Conservation (phyloP, 768 basidiomycete genomes). For the Suillus paluster region DNA sequence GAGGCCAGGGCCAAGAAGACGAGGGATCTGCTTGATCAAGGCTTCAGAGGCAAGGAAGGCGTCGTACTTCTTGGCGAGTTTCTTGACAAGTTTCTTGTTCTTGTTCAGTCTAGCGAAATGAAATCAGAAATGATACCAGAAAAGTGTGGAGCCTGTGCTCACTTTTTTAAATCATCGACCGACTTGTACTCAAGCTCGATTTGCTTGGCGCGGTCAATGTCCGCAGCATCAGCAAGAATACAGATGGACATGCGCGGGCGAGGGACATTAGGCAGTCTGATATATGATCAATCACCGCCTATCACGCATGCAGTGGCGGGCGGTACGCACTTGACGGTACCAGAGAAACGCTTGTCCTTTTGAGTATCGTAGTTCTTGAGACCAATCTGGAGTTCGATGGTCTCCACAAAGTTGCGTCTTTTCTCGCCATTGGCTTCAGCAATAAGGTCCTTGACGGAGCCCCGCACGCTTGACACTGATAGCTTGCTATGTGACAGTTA, state of each 20-base stretch:
- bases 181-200: slow-evolving; percentile 99
- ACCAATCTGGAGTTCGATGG: slow-evolving; percentile 94
- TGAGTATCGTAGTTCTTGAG: slow-evolving; percentile 99
- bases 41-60: slow-evolving; percentile 97
- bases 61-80: slow-evolving; percentile 99
- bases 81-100: slow-evolving; percentile 99
- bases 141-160: slow-evolving; percentile 24
- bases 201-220: slow-evolving; percentile 98
- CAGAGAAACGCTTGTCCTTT: slow-evolving; percentile 99
- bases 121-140: slow-evolving; percentile 4
- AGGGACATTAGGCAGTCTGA: slow-evolving; percentile 92
- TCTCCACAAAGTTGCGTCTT: slow-evolving; percentile 94
- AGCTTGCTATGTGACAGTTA: slow-evolving; percentile 66
- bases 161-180: slow-evolving; percentile 99
- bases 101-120: slow-evolving; percentile 83
- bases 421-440: slow-evolving; percentile 84
- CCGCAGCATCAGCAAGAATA: slow-evolving; percentile 98
- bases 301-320: neutral
- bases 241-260: slow-evolving; percentile 99
- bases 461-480: slow-evolving; percentile 99
- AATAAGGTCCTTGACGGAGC: slow-evolving; percentile 91
- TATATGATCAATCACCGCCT: slow-evolving; percentile 13
- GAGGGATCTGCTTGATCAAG: slow-evolving; percentile 99
- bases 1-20: slow-evolving; percentile 99
- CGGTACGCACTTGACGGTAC: slow-evolving; percentile 84